Evolutionary conservation across 495 filamentous ascomycete genomes (phyloP), one percentile per base, ranked within the genome.

Genomic region (Podospora australis): DNA sequence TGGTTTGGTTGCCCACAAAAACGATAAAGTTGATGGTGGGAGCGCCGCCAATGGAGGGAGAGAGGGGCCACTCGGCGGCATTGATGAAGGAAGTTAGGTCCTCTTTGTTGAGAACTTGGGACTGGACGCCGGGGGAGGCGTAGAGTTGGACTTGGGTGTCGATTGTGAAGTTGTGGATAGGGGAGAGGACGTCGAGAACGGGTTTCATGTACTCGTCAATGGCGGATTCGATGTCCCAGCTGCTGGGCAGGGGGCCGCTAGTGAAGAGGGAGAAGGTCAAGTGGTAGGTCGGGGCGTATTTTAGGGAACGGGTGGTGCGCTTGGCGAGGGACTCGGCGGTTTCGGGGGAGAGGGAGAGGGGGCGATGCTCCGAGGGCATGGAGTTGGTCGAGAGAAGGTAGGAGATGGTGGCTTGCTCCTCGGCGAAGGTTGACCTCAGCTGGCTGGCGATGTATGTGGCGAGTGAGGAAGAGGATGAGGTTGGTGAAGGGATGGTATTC

Each of bases 61-160:
- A 90, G 21, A 98, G 69, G 0, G 92, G 92, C 92, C 92, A 98
- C 69, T 98, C 94, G 6, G 92, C 92, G 24, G 89, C 90, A 58
- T 98, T 98, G 67, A 97, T 88, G 60, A 98, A 98, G 24, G 84
- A 88, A 39, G 87, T 87, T 6, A 98, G 75, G 58, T 95, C 90
- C 59, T 95, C 86, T 60, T 87, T 89, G 55, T 79, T 82, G 10
- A 97, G 63, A 2, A 86, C 78, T 78, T 73, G 63, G 36, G 70
- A 74, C 24, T 74, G 69, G 13, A 90, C 81, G 22, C 90, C 90
- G 0, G 87, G 89, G 0, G 75, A 72, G 2, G 92, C 92, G 63
- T 95, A 95, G 1, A 96, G 75, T 69, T 98, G 92, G 10, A 97
- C 85, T 64, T 98, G 92, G 1, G 89, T 95, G 63, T 97, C 92